Evolutionary conservation across 1,284 basidiomycete species (phyloP), one percentile per base, ranked within the genome.

Genomic region (Rhodotorula sp.): DNA sequence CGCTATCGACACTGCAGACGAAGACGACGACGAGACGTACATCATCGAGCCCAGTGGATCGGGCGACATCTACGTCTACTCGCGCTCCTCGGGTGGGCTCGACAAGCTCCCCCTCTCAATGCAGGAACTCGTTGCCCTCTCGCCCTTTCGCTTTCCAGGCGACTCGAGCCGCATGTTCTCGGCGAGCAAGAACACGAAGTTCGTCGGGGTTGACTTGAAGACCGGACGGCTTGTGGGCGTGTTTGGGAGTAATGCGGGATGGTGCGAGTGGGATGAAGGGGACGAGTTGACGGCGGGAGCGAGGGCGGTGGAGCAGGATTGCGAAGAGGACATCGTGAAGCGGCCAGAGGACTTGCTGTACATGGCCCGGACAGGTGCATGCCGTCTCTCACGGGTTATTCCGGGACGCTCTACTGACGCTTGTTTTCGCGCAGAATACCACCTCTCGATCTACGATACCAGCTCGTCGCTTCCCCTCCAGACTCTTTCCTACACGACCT

Each of bases 21-120:
- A 84, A 55, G 80, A 82, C 0, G 81, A 83, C 49, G 85, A 87
- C 66, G 92, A 94, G 78, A 84, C 90, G 59, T 95, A 94, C 81
- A 87, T 94, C 67, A 90, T 95, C 63, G 93, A 95, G 78, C 93
- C 92, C 0, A 90, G 92, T 81, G 87, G 89, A 1, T 77, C 76
- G 4, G 93, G 92, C 11, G 89, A 92, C 77, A 91, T 95, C 76
- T 95, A 92, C 80, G 59, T 77, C 64, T 76, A 73, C 59, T 63
- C 71, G 49, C 61, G 71, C 44, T 65, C 58, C 24, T 47, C 61
- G 10, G 68, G 62, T 13, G 67, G 63, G 2, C 83, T 90, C 57
- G 88, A 92, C 76, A 89, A 90, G 53, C 87, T 95, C 67, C 90
- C 91, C 0, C 86, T 93, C 71, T 87, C 90, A 39, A 88, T 95